These are phyloP conservation scores for Dacryopinax spathularia DNA, from an alignment of 768 basidiomycete species.

Conservation along the genomic window DNA sequence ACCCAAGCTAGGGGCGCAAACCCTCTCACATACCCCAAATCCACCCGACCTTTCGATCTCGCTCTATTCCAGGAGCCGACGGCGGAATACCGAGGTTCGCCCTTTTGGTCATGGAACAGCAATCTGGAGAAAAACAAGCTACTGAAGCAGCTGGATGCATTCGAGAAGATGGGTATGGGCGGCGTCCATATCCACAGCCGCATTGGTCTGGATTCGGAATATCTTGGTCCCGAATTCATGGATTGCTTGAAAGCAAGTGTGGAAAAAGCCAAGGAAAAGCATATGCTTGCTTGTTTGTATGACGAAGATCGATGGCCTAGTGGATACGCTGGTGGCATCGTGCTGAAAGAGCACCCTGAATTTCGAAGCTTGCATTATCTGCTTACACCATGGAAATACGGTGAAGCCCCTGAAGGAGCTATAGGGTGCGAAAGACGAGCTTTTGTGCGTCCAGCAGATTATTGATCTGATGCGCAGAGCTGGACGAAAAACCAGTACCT, in stretches of 20 bases:
- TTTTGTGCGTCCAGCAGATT: slow-evolving; percentile 8
- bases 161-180: slow-evolving; percentile 16
- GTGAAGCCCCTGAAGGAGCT: slow-evolving; percentile 6
- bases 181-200: slow-evolving; percentile 18
- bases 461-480: neutral
- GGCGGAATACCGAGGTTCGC: slow-evolving; percentile 16
- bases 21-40: slow-evolving; percentile 15
- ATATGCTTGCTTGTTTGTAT: slow-evolving; percentile 18
- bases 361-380: slow-evolving; percentile 13
- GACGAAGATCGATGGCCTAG: slow-evolving; percentile 20
- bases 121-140: slow-evolving; percentile 12
- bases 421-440: neutral
- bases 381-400: slow-evolving; percentile 16
- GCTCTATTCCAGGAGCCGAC: slow-evolving; percentile 13
- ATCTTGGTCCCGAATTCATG: slow-evolving; percentile 19
- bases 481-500: neutral
- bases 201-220: slow-evolving; percentile 17
- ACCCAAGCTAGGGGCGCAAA: neutral
- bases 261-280: slow-evolving; percentile 15
- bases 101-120: slow-evolving; percentile 17
- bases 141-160: slow-evolving; percentile 10
- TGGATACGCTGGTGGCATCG: slow-evolving; percentile 16
- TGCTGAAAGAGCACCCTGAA: slow-evolving; percentile 16
- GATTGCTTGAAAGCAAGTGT: slow-evolving; percentile 14
- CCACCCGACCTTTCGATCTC: slow-evolving; percentile 11